Percentiles rank a stretch among this genome's conserved stretches.
Conservation (phyloP, 148 eudicot genomes). For the Selenicereus undatus region DNA sequence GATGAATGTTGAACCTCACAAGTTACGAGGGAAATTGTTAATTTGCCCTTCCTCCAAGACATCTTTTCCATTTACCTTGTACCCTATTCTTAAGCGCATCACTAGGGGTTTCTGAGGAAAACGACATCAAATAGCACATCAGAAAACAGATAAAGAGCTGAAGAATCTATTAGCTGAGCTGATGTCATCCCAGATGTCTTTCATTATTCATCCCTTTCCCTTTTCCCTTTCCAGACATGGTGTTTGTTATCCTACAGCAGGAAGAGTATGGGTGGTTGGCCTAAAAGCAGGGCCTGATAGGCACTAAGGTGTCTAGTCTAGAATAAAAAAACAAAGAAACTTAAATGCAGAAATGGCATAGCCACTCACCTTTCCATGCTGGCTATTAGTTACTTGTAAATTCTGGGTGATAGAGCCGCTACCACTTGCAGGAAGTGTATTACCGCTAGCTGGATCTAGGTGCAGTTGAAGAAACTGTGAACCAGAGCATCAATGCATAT, state of each 20-base stretch:
- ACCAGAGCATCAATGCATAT: slow-evolving; percentile 21
- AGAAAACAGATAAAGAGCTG: no score
- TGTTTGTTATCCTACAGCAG: not conserved
- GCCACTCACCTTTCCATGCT: slow-evolving; percentile 86
- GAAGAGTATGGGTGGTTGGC: not conserved
- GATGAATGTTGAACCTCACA: slow-evolving; percentile 35
- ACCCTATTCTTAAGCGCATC: slow-evolving; percentile 75
- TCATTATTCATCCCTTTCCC: not conserved
- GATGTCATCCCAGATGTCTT: not conserved
- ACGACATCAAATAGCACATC: not conserved
- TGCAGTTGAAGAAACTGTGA: slow-evolving; percentile 90
- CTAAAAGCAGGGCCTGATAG: not conserved
- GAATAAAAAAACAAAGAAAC: not conserved
- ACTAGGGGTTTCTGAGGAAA: slow-evolving; percentile 78
- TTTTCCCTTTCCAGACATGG: not conserved
- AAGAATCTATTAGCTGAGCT: no score
- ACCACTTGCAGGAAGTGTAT: slow-evolving; percentile 62
- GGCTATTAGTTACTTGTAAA: slow-evolving; percentile 72
- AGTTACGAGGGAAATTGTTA: slow-evolving; percentile 74
- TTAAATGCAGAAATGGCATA: not conserved
- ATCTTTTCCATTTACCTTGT: slow-evolving; percentile 69
- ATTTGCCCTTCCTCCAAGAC: slow-evolving; percentile 88
- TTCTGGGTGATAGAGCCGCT: slow-evolving; percentile 70
- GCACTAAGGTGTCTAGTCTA: no score
- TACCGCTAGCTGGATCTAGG: slow-evolving; percentile 87